phyloP scores from a whole-genome alignment of 345 rosid species.

The Eucalyptus urophylla region DNA sequence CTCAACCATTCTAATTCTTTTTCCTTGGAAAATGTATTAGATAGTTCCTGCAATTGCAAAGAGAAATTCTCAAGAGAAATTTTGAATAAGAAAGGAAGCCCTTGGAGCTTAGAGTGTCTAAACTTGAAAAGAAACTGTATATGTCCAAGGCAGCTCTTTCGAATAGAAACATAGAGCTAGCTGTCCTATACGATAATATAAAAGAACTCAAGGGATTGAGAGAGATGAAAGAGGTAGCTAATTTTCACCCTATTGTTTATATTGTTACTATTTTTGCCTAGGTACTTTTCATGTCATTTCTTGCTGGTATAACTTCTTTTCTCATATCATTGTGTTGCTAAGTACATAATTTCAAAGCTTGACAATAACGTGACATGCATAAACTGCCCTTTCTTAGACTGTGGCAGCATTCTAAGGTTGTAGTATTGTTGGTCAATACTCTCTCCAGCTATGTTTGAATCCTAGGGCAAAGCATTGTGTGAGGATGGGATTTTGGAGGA shows the following conservation, averaged over 20 bases:
- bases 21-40: not conserved
- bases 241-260: not conserved
- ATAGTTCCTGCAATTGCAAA: slow-evolving; percentile 15
- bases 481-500: no score
- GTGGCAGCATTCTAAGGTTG: no score
- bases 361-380: no score
- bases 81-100: slow-evolving; percentile 49
- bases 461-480: no score
- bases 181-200: slow-evolving; percentile 38
- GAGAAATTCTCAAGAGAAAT: slow-evolving; percentile 30
- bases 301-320: no score
- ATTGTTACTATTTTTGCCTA: no score
- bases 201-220: slow-evolving; percentile 78
- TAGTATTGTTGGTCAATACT: no score
- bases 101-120: slow-evolving; percentile 36
- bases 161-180: slow-evolving; percentile 31
- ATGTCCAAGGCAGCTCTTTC: slow-evolving; percentile 34
- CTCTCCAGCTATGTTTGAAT: no score
- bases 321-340: fast-evolving
- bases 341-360: no score
- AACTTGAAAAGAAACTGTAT: slow-evolving; percentile 56
- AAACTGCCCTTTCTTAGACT: fast-evolving
- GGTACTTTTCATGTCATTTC: no score
- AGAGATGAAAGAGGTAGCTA: slow-evolving; percentile 80
- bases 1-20: not conserved